Base-by-base conservation (phyloP, 108 stramenopile genomes). In the Skeletonema marinoi region DNA sequence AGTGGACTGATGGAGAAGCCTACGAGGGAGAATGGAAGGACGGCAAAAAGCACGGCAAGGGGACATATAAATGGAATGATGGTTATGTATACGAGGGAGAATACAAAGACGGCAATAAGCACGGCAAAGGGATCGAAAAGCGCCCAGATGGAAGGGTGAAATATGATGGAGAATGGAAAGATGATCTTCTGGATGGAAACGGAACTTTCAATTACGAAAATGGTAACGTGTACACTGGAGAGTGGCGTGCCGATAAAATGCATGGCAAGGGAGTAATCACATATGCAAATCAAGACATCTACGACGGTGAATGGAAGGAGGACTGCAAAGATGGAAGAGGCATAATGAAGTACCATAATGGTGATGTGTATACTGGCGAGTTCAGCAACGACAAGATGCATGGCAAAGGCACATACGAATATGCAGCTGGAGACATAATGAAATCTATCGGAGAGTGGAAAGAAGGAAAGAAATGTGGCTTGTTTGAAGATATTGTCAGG, bases 191-290 rank as follows among this genome's bases (percentile, higher is more conserved):
- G 73, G 76, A 84, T 48, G 83, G 83, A 17, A 12, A 54, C 25
- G 83, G 83, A 50, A 25, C 25, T 25, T 25, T 0, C 25, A 25
- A 68, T 25, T 25, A 25, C 30, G 12, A 21, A 17, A 76, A 82
- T 36, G 89, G 90, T 5, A 86, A 75, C 63, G 56, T 54, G 11
- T 91, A 91, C 60, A 88, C 87, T 32, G 90, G 90, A 19, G 59
- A 42, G 6, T 93, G 88, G 89, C 50, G 21, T 32, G 56, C n/a
- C 12, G 74, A 65, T 58, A 79, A 72, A 41, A 51, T 73, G 13
- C 35, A 86, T 11, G 81, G 90, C 2, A 48, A 58, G 38, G 91
- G 93, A 21, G 68, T 39, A 16, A 79, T 89, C 72, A 33, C 51
- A 0, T 94, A 80, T 73, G 71, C 81, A 14, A 82, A 87, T 61